Conservation (phyloP, 495 filamentous ascomycete species). For the Neurospora sp. region DNA sequence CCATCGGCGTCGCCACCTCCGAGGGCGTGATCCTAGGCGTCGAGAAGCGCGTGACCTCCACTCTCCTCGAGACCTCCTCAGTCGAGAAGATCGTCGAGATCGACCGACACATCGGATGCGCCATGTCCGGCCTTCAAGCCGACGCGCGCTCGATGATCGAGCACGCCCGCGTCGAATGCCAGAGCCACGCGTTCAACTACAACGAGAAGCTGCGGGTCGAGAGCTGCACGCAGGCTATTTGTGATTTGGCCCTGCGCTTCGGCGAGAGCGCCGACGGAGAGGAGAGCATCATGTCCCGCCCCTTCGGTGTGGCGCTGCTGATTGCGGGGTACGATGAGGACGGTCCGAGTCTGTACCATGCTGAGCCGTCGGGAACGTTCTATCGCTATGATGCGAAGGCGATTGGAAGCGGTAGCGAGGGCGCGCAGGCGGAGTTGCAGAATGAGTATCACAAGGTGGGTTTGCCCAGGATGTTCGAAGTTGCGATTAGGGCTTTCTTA, state of each 20-base stretch:
- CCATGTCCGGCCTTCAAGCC: conserved; percentile 95
- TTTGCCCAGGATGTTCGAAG: too few relatives aligned
- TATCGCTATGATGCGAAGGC: conserved; percentile 99
- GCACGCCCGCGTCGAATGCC: conserved; percentile 93
- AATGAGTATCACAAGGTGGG: conserved; percentile 88
- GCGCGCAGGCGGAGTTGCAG: conserved; percentile 93
- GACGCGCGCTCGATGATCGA: conserved; percentile 94
- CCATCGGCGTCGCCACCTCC: conserved; percentile 91
- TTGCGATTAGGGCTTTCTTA: too few relatives aligned
- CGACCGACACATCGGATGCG: conserved; percentile 95
- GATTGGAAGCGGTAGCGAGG: conserved; percentile 92
- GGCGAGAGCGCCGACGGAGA: conserved; percentile 96
- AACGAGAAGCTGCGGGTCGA: conserved; percentile 89
- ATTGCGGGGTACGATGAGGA: conserved; percentile 97
- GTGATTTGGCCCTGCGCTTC: conserved; percentile 90
- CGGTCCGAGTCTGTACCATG: conserved; percentile 93
- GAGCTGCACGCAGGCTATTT: conserved; percentile 97
- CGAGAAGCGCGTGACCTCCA: conserved; percentile 96
- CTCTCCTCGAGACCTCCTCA: conserved; percentile 89
- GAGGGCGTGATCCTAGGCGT: conserved; percentile 93
- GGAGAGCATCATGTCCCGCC: conserved; percentile 94
- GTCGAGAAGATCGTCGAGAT: conserved; percentile 99
- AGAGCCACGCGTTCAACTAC: conserved; percentile 95
- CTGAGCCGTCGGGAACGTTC: conserved; percentile 94
- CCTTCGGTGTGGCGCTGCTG: conserved; percentile 92